phyloP scores from a whole-genome alignment of 108 stramenopile genomes.

The Heterococcus sp. region DNA sequence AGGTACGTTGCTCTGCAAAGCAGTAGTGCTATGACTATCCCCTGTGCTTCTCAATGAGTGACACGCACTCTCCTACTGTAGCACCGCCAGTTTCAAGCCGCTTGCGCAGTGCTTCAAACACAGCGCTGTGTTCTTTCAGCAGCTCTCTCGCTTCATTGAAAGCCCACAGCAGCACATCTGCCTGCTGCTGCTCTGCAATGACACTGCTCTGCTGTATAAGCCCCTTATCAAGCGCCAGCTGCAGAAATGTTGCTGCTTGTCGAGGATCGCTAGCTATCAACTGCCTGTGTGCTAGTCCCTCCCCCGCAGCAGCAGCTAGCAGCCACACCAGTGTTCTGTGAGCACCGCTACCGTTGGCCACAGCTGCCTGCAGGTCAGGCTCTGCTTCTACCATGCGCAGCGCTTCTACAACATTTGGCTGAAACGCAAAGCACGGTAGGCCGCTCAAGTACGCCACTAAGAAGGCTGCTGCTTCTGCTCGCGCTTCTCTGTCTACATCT shows the following conservation, averaged over 20 bases:
- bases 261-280: constrained; percentile 80
- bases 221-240: constrained; percentile 60
- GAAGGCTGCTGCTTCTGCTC: constrained; percentile 85
- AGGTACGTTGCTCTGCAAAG: too few relatives aligned
- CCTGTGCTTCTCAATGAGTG: constrained; percentile 20
- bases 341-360: constrained; percentile 71
- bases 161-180: constrained; percentile 39
- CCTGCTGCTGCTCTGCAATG: constrained; percentile 12
- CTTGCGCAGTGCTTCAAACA: constrained; percentile 25
- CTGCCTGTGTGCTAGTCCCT: constrained; percentile 71
- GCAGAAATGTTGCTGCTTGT: constrained; percentile 73
- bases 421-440: constrained; percentile 88
- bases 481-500: constrained; percentile 87
- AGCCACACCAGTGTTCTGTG: constrained; percentile 83
- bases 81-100: constrained; percentile 48
- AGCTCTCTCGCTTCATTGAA: constrained; percentile 37
- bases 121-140: constrained; percentile 7
- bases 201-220: background rate
- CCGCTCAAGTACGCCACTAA: constrained; percentile 79
- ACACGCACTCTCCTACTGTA: constrained; percentile 48
- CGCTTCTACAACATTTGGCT: constrained; percentile 83
- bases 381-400: constrained; percentile 33
- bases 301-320: constrained; percentile 85
- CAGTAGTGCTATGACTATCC: too few relatives aligned
- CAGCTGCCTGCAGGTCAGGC: constrained; percentile 30